Evolutionary conservation across 257 asterid species (phyloP).

Genomic region (Nicotiana benthamiana): DNA sequence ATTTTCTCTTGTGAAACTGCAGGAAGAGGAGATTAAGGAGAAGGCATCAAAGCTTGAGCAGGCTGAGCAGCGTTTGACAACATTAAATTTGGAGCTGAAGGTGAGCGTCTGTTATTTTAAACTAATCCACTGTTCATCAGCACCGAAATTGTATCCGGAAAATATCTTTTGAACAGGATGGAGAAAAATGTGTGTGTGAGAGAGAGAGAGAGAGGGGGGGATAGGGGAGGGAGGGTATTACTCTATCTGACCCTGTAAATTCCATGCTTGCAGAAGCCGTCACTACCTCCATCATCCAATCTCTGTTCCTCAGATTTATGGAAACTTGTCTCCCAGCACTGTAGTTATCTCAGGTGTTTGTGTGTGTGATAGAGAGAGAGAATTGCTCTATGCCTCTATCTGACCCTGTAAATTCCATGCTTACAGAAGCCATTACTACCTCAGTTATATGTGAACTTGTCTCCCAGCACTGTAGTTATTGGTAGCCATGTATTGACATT

Average conservation of each 20-base stretch:
- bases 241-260: neutral
- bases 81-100: slow-evolving; percentile 74
- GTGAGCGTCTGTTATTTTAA: slow-evolving; percentile 31
- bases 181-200: neutral
- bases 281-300: neutral
- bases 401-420: neutral
- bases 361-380: too few species aligned
- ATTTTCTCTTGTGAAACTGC: slow-evolving; percentile 11
- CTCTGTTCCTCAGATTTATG: neutral
- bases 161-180: neutral
- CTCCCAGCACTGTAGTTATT: neutral
- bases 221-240: too few species aligned
- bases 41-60: slow-evolving; percentile 65
- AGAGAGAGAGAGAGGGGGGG: too few species aligned
- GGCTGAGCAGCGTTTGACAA: slow-evolving; percentile 78
- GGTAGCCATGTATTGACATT: neutral
- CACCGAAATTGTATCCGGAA: neutral
- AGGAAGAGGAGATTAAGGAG: slow-evolving; percentile 82
- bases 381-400: too few species aligned
- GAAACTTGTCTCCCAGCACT: neutral
- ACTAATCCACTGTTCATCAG: neutral
- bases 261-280: neutral
- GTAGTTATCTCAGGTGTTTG: neutral
- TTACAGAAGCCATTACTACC: neutral
- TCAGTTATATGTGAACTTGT: neutral